These are phyloP conservation scores for Rhodotorula graminis DNA, from an alignment of 768 basidiomycete species.

Conservation along the genomic window DNA sequence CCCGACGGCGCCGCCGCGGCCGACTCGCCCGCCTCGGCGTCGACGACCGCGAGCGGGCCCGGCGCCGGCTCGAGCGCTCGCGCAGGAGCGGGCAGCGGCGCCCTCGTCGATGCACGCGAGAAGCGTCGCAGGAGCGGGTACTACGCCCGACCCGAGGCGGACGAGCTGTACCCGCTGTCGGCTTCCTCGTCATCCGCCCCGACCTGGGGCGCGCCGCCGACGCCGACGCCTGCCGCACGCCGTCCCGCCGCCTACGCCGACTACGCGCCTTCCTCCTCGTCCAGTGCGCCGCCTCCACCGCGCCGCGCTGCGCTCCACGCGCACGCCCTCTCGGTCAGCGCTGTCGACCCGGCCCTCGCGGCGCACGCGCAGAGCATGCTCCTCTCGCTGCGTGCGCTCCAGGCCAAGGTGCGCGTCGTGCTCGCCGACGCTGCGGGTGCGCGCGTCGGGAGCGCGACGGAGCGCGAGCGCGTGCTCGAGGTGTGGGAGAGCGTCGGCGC, in stretches of 20 bases:
- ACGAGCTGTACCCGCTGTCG: neutral
- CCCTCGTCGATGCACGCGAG: neutral
- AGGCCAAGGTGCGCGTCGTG: slow-evolving; percentile 15
- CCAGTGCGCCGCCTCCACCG: neutral
- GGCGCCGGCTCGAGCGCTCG: too few species aligned
- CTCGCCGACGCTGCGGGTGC: neutral
- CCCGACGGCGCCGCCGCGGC: neutral
- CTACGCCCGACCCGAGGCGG: neutral
- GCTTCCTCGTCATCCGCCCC: neutral
- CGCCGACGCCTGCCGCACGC: neutral
- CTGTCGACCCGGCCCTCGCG: neutral
- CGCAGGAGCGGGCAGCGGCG: too few species aligned
- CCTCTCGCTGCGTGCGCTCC: slow-evolving; percentile 5
- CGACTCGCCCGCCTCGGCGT: neutral
- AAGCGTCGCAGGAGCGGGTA: neutral
- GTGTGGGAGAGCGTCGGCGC: slow-evolving; percentile 9
- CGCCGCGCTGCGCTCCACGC: too few species aligned
- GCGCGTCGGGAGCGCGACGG: neutral
- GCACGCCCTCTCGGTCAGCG: neutral
- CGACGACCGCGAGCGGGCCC: too few species aligned
- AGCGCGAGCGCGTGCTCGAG: neutral
- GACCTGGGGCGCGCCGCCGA: neutral
- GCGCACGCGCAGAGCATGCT: neutral
- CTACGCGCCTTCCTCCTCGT: slow-evolving; percentile 1
- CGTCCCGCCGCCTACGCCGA: slow-evolving; percentile 1